Conservation (phyloP, 768 basidiomycete species). For the Collybia sp. region DNA sequence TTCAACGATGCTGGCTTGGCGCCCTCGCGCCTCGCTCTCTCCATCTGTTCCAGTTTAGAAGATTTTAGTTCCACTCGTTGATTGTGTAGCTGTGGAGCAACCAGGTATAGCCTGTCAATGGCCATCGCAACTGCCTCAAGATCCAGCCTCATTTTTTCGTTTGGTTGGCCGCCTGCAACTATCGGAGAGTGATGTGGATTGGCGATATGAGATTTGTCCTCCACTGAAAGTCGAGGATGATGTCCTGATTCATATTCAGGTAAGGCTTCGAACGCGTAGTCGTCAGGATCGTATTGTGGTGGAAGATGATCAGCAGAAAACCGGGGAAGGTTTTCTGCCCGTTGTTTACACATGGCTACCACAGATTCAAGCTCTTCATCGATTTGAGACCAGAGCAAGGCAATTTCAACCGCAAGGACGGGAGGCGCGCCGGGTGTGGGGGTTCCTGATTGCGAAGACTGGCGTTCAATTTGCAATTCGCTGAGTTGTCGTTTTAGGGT, state of each 20-base stretch:
- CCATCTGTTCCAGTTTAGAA: constrained; percentile 67
- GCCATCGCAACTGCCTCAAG: constrained; percentile 82
- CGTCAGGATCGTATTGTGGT: constrained; percentile 39
- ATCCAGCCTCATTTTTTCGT: constrained; percentile 84
- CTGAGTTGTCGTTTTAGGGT: constrained; percentile 65
- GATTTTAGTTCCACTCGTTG: constrained; percentile 89
- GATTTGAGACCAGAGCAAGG: constrained; percentile 71
- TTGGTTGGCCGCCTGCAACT: constrained; percentile 23
- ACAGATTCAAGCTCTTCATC: constrained; percentile 72
- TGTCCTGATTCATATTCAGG: constrained; percentile 48
- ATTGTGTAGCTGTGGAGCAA: constrained; percentile 84
- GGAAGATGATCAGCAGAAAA: constrained; percentile 33
- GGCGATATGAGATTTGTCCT: constrained; percentile 24
- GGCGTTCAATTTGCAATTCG: constrained; percentile 58
- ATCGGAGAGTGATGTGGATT: constrained; percentile 19
- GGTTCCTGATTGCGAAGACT: constrained; percentile 34
- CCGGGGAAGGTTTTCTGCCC: constrained; percentile 32
- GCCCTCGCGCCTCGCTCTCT: constrained; percentile 54
- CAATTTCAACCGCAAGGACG: constrained; percentile 47
- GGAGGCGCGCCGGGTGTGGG: constrained; percentile 36
- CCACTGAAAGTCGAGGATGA: constrained; percentile 26
- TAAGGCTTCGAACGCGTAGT: constrained; percentile 35
- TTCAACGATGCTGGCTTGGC: constrained; percentile 11
- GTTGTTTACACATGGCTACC: constrained; percentile 60
- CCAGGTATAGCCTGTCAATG: constrained; percentile 83